A percentile compares a stretch with the other conserved stretches of the same genome.
These are phyloP conservation scores for Solanum acaule DNA, from an alignment of 257 asterid species.

Conservation along the genomic window DNA sequence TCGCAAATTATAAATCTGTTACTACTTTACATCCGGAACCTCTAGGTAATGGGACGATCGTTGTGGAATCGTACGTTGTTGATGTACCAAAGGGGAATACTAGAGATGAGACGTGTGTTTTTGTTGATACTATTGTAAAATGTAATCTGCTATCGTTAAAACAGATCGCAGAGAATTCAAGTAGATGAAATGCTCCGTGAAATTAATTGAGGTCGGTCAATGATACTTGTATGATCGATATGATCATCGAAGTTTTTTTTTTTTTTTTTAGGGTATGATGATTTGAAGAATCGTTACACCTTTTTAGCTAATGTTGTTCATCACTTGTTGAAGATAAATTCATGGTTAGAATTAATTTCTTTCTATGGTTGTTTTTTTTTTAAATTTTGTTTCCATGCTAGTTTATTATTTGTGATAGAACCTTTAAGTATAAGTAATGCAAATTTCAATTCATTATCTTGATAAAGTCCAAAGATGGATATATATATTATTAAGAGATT, in stretches of 20 bases:
- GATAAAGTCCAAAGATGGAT: neutral
- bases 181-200: neutral
- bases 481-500: neutral
- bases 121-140: slow-evolving; percentile 9
- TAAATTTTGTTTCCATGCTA: neutral
- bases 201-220: neutral
- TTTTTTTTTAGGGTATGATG: neutral
- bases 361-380: neutral
- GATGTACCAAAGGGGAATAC: slow-evolving; percentile 6
- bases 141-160: slow-evolving; percentile 6
- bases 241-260: neutral
- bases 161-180: neutral
- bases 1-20: neutral
- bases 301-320: neutral
- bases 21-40: neutral
- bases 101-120: neutral
- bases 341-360: neutral
- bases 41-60: neutral
- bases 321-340: neutral
- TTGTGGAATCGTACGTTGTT: slow-evolving; percentile 2
- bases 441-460: neutral
- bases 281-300: neutral
- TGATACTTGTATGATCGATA: neutral
- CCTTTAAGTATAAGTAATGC: too few relatives aligned
- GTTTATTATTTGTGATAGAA: neutral